phyloP scores from a whole-genome alignment of 768 basidiomycete species.

The Auricularia cornea region DNA sequence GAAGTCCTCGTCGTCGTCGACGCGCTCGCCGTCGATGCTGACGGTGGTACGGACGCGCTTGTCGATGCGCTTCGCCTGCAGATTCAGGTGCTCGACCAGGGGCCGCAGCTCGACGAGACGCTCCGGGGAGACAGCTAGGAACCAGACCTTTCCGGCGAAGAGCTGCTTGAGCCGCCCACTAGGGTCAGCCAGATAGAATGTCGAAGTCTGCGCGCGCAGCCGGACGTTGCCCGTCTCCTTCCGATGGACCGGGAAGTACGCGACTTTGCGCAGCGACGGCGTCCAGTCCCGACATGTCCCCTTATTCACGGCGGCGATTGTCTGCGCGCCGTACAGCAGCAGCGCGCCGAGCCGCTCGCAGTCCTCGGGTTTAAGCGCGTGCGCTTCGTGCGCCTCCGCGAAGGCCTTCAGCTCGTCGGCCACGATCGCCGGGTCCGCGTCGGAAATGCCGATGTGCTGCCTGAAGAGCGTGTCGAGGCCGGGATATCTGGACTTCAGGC shows the following conservation, averaged over 20 bases:
- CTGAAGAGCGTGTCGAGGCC: conserved; percentile 12
- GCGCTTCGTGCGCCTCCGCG: neutral
- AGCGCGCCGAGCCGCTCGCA: neutral
- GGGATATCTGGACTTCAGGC: conserved; percentile 9
- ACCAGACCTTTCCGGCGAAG: neutral
- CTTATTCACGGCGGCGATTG: neutral
- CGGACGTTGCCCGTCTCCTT: neutral
- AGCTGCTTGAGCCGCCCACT: neutral
- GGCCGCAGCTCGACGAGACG: neutral
- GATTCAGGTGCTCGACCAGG: neutral
- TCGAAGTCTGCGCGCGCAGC: neutral
- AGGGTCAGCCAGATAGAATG: neutral
- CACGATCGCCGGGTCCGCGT: conserved; percentile 10
- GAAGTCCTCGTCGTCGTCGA: neutral
- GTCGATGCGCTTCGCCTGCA: neutral
- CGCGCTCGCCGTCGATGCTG: neutral
- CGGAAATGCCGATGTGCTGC: conserved; percentile 7
- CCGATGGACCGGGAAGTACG: neutral
- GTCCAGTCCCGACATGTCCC: neutral
- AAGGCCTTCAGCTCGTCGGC: conserved; percentile 12
- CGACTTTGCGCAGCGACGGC: neutral
- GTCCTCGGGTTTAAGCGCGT: neutral
- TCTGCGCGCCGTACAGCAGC: neutral
- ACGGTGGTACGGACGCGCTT: neutral
- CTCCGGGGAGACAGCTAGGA: neutral